Conservation (phyloP, 179 eudicot species). For the Beta macrorhiza region DNA sequence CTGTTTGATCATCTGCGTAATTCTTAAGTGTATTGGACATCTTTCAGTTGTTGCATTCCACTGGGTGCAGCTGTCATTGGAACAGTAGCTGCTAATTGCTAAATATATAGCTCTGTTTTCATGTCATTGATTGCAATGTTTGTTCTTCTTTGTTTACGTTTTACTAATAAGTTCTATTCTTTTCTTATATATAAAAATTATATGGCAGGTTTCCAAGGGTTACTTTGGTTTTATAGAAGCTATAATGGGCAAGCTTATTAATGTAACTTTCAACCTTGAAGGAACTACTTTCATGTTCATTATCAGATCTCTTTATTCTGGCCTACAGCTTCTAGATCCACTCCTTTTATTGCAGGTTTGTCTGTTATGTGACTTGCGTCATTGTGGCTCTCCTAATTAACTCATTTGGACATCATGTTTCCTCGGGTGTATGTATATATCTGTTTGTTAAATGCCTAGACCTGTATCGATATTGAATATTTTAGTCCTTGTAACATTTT, state of each 20-base stretch:
- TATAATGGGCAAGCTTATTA: conserved; percentile 35
- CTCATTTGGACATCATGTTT: background rate
- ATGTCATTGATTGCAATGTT: background rate
- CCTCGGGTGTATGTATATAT: background rate
- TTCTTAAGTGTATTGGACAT: background rate
- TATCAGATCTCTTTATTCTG: conserved; percentile 38
- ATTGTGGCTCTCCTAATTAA: background rate
- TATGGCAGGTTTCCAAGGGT: conserved; percentile 36
- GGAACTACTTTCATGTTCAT: conserved; percentile 35
- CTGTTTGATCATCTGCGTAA: background rate
- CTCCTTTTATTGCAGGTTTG: conserved; percentile 35
- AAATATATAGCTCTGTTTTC: background rate
- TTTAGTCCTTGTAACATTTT: too few species aligned
- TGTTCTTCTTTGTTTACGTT: background rate
- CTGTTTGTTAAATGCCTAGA: too few species aligned
- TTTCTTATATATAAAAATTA: background rate
- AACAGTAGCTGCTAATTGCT: background rate
- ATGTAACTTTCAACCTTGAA: conserved; percentile 38
- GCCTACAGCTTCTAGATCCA: conserved; percentile 37
- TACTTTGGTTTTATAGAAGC: conserved; percentile 41
- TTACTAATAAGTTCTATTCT: background rate
- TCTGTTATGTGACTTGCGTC: background rate
- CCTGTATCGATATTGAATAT: too few species aligned
- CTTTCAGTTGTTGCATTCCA: background rate
- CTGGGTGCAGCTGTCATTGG: background rate